Percentiles rank a stretch among this genome's conserved stretches.
These are phyloP conservation scores for Moesziomyces sp. DNA, from an alignment of 1,284 basidiomycete genomes.

Conservation along the genomic window DNA sequence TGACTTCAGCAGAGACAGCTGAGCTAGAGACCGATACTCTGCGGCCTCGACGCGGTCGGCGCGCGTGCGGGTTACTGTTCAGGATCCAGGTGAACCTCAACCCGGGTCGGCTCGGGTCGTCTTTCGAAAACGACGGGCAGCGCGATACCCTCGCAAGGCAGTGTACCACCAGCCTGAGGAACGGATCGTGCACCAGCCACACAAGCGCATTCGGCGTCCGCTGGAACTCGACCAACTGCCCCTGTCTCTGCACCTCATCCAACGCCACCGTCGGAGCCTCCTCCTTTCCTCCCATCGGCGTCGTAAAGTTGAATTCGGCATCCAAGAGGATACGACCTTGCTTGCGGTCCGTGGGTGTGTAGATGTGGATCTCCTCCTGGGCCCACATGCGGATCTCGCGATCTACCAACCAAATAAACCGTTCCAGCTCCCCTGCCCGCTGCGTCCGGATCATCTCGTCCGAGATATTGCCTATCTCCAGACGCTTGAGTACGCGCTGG, in stretches of 20 bases:
- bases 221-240: slow-evolving; percentile 49
- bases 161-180: slow-evolving; percentile 55
- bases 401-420: slow-evolving; percentile 48
- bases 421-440: slow-evolving; percentile 33
- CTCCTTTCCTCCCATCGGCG: slow-evolving; percentile 1
- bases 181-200: slow-evolving; percentile 55
- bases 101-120: slow-evolving; percentile 17
- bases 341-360: slow-evolving; percentile 2
- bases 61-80: slow-evolving; percentile 50
- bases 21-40: slow-evolving; percentile 24
- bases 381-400: slow-evolving; percentile 48
- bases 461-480: slow-evolving; percentile 25
- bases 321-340: slow-evolving; percentile 18
- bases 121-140: slow-evolving; percentile 58
- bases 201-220: slow-evolving; percentile 54
- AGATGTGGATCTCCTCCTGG: slow-evolving; percentile 33
- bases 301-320: slow-evolving; percentile 15
- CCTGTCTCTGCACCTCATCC: slow-evolving; percentile 1
- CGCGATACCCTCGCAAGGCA: slow-evolving; percentile 54
- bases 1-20: not conserved
- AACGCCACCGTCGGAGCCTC: slow-evolving; percentile 6
- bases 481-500: slow-evolving; percentile 41
- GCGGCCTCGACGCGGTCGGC: slow-evolving; percentile 25
- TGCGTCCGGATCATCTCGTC: slow-evolving; percentile 20
- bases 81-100: slow-evolving; percentile 58